phyloP scores from a whole-genome alignment of 116 monocot genomes.

The Dioscorea cayenensis region DNA sequence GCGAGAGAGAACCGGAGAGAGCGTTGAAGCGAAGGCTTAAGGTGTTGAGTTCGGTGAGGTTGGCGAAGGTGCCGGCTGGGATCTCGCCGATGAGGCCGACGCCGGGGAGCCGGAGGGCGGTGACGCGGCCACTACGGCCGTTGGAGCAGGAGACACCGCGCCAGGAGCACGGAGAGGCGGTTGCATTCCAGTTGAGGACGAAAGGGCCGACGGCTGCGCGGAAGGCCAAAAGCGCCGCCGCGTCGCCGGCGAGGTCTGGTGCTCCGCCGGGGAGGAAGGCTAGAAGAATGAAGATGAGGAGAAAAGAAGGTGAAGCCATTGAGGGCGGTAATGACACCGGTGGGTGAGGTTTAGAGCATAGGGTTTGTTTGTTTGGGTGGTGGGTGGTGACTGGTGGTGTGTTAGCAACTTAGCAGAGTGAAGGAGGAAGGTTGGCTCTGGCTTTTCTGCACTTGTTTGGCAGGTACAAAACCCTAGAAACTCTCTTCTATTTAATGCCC shows the following conservation, averaged over 20 bases:
- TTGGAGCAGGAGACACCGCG: conserved; percentile 33
- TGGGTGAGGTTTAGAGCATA: background rate
- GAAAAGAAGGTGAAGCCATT: background rate
- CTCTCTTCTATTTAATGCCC: background rate
- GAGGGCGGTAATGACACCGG: background rate
- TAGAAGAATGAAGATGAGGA: conserved; percentile 14
- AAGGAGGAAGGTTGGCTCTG: background rate
- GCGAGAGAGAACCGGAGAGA: conserved; percentile 57
- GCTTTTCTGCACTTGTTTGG: background rate
- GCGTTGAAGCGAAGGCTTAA: conserved; percentile 60
- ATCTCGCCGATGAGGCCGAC: conserved; percentile 37
- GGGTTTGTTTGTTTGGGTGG: background rate
- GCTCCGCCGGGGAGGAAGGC: conserved; percentile 3
- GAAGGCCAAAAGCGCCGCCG: conserved; percentile 37
- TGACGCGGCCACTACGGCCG: conserved; percentile 33
- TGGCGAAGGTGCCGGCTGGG: conserved; percentile 34
- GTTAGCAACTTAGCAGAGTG: background rate
- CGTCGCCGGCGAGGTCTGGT: conserved; percentile 22
- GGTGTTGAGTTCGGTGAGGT: conserved; percentile 44
- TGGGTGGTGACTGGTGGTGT: too few species aligned
- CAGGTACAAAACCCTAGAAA: conserved; percentile 1
- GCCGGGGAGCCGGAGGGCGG: conserved; percentile 54
- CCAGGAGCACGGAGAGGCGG: conserved; percentile 45
- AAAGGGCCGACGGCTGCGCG: conserved; percentile 30
- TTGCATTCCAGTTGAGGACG: conserved; percentile 27